These are phyloP conservation scores for Plasmodium inui DNA, from an alignment of 169 alveolate genomes.

Conservation along the genomic window DNA sequence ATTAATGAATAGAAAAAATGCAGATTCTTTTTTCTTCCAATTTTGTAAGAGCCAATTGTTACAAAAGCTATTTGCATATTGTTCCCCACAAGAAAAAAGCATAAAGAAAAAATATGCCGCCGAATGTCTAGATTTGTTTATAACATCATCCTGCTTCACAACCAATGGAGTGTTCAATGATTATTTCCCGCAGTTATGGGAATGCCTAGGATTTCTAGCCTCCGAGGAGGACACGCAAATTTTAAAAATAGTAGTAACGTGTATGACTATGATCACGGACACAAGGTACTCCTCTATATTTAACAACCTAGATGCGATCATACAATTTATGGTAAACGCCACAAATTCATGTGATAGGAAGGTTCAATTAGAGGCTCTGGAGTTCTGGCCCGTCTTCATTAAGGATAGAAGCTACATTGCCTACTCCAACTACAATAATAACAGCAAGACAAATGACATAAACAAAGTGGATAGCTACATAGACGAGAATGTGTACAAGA, in stretches of 20 bases:
- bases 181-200: constrained; percentile 82
- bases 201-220: constrained; percentile 82
- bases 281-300: constrained; percentile 80
- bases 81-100: constrained; percentile 60
- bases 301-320: constrained; percentile 82
- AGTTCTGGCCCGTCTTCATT: constrained; percentile 86
- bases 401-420: constrained; percentile 79
- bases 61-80: constrained; percentile 61
- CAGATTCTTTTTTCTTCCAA: constrained; percentile 76
- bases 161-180: constrained; percentile 74
- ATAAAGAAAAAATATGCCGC: constrained; percentile 73
- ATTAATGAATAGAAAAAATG: constrained; percentile 74
- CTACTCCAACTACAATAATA: constrained; percentile 50
- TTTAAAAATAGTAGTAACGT: constrained; percentile 80
- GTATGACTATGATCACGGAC: constrained; percentile 84
- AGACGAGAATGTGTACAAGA: constrained; percentile 66
- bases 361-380: constrained; percentile 88
- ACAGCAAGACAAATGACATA: not conserved
- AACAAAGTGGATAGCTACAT: constrained; percentile 34
- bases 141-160: constrained; percentile 45
- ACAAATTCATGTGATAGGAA: constrained; percentile 82
- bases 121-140: constrained; percentile 62
- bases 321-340: constrained; percentile 84
- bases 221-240: constrained; percentile 79
- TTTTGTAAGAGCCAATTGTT: constrained; percentile 77